Conservation (phyloP, 441 rosid genomes). For the Euphorbia corollata region DNA sequence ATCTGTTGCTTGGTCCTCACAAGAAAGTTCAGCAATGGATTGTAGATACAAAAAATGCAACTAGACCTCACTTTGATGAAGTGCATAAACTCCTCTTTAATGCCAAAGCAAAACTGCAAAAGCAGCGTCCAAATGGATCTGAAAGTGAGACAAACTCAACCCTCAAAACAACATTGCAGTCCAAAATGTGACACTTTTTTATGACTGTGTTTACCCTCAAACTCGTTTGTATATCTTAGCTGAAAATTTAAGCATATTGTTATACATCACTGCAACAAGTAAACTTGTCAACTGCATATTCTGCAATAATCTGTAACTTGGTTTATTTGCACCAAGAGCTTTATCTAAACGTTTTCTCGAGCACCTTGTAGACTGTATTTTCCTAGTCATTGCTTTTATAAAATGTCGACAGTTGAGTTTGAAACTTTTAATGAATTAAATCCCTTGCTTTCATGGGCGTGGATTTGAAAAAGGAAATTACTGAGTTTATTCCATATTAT, state of each 20-base stretch:
- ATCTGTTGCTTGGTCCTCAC: slow-evolving; percentile 48
- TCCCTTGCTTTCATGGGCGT: background rate
- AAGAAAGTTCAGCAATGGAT: slow-evolving; percentile 76
- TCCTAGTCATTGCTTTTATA: background rate
- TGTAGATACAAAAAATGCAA: slow-evolving; percentile 56
- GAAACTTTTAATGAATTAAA: background rate
- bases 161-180: slow-evolving; percentile 27
- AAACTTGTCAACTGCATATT: background rate
- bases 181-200: slow-evolving; percentile 32
- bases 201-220: no score
- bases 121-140: slow-evolving; percentile 23
- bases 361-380: background rate
- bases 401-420: no score
- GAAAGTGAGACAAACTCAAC: slow-evolving; percentile 22
- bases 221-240: no score
- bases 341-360: no score
- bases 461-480: no score
- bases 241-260: background rate
- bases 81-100: slow-evolving; percentile 50
- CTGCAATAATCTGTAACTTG: background rate
- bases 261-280: no score
- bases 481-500: no score
- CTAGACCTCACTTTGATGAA: slow-evolving; percentile 69
- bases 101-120: slow-evolving; percentile 36
- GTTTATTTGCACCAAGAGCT: no score